Evolutionary conservation across 805 yeast genomes (phyloP), one percentile per base, ranked within the genome.

Genomic region (Candida ipomoeae): DNA sequence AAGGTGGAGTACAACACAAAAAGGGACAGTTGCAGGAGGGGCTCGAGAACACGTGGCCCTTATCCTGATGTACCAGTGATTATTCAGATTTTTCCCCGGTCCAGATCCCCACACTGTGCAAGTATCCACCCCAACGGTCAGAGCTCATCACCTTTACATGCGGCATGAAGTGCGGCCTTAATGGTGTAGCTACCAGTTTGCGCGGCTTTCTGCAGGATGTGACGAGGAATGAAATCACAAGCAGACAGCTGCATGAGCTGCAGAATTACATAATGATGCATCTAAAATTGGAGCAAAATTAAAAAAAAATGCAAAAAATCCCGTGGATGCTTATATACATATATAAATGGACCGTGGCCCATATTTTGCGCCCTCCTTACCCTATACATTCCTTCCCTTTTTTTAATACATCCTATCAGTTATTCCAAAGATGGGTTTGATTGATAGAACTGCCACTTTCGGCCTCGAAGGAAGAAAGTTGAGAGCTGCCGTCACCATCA

Each of bases 401-500:
- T 37, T 14, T 20, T 34, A 11, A 31, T 18, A 26, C 29, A 5
- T 26, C 8, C 29, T 26, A 26, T 5, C 29, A 26, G 29, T 26
- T 26, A 8, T 26, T 26, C 29, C 34, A 39, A 49, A n/a, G 2
- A 55, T 55, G 59, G 50, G 50, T 23, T 41, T 52, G 4, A 37
- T 54, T 33, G 49, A 43, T 33, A 58, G 62, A 52, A 58, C 62
- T 3, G 37, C 52, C 31, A 58, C 58, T 10, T 53, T 47, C 20
- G 62, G 62, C 14, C 59, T 58, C 31, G 37, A 46, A 26, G 62
- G 62, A 31, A 49, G 59, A 44, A 40, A 52, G 34, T 54, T 58
- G 42, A 51, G 62, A 43, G 49, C 41, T 20, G 48, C 53, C 35
- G 58, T 64, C 51, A 64, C 68, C 5, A 43, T 57, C 40, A 55